Conservation (phyloP, 352 stramenopile species). For the Pythium biforme region DNA sequence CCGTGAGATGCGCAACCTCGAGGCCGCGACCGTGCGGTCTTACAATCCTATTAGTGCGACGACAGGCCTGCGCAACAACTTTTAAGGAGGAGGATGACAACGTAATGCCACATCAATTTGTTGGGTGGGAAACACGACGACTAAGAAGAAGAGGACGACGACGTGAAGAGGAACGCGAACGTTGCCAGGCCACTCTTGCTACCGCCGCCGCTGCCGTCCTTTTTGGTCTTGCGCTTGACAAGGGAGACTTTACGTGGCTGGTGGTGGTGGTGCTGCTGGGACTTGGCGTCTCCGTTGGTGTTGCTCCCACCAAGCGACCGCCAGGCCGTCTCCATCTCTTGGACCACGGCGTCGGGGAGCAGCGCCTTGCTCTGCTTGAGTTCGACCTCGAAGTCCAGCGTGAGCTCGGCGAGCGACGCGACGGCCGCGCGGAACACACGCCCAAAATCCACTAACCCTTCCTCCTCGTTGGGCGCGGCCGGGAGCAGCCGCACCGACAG, state of each 20-base stretch:
- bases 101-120: no score
- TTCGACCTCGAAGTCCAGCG: constrained; percentile 22
- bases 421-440: constrained; percentile 14
- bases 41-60: no score
- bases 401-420: constrained; percentile 9
- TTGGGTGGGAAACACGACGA: neutral
- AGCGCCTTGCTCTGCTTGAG: constrained; percentile 23
- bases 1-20: constrained; percentile 72
- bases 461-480: neutral
- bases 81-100: no score
- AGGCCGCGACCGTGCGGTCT: constrained; percentile 28
- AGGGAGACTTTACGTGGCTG: constrained; percentile 28
- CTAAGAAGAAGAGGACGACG: neutral
- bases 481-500: constrained; percentile 25
- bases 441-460: neutral
- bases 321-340: constrained; percentile 31
- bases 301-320: constrained; percentile 8
- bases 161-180: constrained; percentile 38
- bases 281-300: neutral
- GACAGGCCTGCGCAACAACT: no score
- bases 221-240: constrained; percentile 34
- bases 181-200: constrained; percentile 20
- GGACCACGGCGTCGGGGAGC: constrained; percentile 19
- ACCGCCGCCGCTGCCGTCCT: neutral
- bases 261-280: no score